phyloP scores from a whole-genome alignment of 1,139 yeast genomes.

The Zygosaccharomyces sapae region DNA sequence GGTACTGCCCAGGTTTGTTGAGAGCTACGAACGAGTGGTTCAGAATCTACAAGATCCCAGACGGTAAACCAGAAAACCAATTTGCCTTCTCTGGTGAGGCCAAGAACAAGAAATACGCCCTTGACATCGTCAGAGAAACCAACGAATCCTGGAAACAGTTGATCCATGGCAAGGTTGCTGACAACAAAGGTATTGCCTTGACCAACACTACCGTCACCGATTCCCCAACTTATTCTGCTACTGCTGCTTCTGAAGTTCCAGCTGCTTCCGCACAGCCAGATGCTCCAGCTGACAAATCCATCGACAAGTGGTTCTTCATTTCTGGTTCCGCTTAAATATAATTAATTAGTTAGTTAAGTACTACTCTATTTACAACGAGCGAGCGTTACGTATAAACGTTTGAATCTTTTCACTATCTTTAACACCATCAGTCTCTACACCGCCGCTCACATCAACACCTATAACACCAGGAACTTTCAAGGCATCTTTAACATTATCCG shows the following conservation, averaged over 20 bases:
- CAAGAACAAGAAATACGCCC: conserved; percentile 64
- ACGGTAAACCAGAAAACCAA: conserved; percentile 82
- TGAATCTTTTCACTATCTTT: conserved; percentile 65
- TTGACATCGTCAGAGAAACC: conserved; percentile 69
- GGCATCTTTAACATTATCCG: conserved; percentile 64
- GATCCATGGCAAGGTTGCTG: conserved; percentile 54
- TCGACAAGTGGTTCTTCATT: conserved; percentile 99
- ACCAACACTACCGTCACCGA: conserved; percentile 68
- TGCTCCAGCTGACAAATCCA: conserved; percentile 93
- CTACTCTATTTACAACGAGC: conserved; percentile 12
- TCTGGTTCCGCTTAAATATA: conserved; percentile 69
- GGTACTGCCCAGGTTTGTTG: conserved; percentile 77
- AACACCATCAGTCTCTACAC: conserved; percentile 74
- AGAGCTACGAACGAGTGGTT: conserved; percentile 90
- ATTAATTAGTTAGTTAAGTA: too few species aligned
- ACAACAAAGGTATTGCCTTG: conserved; percentile 51
- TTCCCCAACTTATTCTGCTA: conserved; percentile 50
- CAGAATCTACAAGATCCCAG: conserved; percentile 91
- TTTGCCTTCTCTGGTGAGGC: conserved; percentile 85
- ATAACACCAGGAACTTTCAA: conserved; percentile 46
- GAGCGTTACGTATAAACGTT: conserved; percentile 53
- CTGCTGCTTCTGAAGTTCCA: conserved; percentile 55
- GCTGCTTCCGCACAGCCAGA: conserved; percentile 67
- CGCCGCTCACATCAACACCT: conserved; percentile 95
- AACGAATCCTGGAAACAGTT: conserved; percentile 73